Evolutionary conservation across 2,329 filamentous ascomycete species (phyloP).

Genomic region (Aspergillus thermomutatus): DNA sequence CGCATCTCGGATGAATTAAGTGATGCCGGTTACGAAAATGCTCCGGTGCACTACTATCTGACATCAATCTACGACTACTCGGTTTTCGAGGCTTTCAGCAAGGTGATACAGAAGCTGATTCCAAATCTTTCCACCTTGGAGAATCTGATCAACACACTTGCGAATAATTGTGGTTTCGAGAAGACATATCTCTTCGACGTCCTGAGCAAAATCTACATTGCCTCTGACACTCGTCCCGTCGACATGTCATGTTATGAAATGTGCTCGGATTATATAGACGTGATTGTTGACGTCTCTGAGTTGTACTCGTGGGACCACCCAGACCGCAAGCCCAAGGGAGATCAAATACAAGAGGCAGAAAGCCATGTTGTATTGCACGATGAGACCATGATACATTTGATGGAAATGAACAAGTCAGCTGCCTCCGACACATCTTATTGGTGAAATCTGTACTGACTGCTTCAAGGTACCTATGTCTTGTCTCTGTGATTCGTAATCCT

Average conservation of each 20-base stretch:
- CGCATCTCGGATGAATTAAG: slow-evolving; percentile 94
- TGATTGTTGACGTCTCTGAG: slow-evolving; percentile 94
- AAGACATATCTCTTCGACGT: slow-evolving; percentile 99
- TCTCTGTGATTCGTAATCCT: slow-evolving; percentile 64
- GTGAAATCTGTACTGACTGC: slow-evolving; percentile 10
- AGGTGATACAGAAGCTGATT: slow-evolving; percentile 96
- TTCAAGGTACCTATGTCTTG: slow-evolving; percentile 58
- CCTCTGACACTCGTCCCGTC: slow-evolving; percentile 86
- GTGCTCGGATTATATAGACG: slow-evolving; percentile 97
- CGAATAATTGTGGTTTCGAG: slow-evolving; percentile 89
- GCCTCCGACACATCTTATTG: not conserved
- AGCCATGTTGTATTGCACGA: slow-evolving; percentile 62
- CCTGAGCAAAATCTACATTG: slow-evolving; percentile 97
- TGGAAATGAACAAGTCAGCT: slow-evolving; percentile 64
- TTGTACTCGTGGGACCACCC: slow-evolving; percentile 75
- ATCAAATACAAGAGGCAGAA: slow-evolving; percentile 55
- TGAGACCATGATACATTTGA: slow-evolving; percentile 60
- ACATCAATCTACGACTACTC: slow-evolving; percentile 98
- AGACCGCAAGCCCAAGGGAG: slow-evolving; percentile 38
- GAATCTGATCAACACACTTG: slow-evolving; percentile 88
- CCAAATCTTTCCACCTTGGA: slow-evolving; percentile 90
- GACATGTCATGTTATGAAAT: slow-evolving; percentile 98
- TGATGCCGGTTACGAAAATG: slow-evolving; percentile 89
- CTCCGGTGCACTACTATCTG: slow-evolving; percentile 89
- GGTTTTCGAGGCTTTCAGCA: slow-evolving; percentile 97